Base-by-base conservation (phyloP, 352 stramenopile genomes). In the Pilasporangium apinafurcum region DNA sequence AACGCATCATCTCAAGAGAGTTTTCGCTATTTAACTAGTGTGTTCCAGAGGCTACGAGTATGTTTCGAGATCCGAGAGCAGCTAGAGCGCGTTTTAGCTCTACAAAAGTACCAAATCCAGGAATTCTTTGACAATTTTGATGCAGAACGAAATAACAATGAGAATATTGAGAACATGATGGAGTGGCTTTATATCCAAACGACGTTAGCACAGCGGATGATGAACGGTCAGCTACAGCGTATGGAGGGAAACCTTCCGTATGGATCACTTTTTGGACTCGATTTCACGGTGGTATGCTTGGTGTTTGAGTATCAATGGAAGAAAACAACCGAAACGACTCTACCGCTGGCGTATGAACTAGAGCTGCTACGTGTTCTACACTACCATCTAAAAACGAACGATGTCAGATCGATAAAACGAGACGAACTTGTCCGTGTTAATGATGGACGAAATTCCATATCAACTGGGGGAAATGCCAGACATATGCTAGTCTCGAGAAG, bases 241-340 rank as follows among this genome's bases (percentile, higher is more conserved):
- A 43, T 63, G 10, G 53, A 60, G 38, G 58, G 45, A 21, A 63
- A 69, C 18, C 37, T 58, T 1, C 55, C 58, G 13, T 41, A 49
- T 20, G 58, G 64, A 14, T 80, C 69, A 24, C 46, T 90, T n/a
- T 65, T 66, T 41, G 65, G 69, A 5, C 31, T 87, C 21, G 63
- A 69, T 44, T 59, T 83, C n/a, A 48, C 46, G n/a, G 61, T 73
- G 6, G 37, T 74, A 13, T 81, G 68, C 33, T 47, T 78, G 9
- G 53, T 65, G 13, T 82, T 90, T 30, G 60, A 74, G 53, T 53
- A 56, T 14, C 46, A 74, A 7, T 72, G 50, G 56, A 73, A 81
- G 43, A 25, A 60, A 4, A 42, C 44, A 10, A n/a, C 53, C 21
- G 42, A 65, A 8, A 14, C 49, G 1, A 32, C 46, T 7, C 30